Percentiles rank a stretch among this genome's conserved stretches.
Evolutionary conservation across 495 filamentous ascomycete genomes (phyloP).

Genomic region (Baudoinia panamericana): DNA sequence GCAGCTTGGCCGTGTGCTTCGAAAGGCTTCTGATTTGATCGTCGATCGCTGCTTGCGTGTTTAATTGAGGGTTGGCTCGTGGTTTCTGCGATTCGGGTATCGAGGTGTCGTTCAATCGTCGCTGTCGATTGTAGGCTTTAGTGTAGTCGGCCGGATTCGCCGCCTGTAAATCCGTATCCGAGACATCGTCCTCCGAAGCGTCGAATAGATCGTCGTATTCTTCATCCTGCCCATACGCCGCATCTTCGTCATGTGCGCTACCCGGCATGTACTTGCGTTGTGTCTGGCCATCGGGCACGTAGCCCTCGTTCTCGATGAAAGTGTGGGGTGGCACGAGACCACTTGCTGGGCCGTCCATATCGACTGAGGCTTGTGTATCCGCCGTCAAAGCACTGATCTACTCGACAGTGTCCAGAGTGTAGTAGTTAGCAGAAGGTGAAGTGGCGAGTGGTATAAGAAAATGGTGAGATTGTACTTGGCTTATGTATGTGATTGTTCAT

Average conservation of each 20-base stretch:
- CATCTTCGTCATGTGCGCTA: slow-evolving; percentile 2
- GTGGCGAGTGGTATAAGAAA: too few species aligned
- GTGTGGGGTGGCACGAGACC: slow-evolving; percentile 10
- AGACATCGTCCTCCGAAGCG: slow-evolving; percentile 40
- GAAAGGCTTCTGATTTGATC: slow-evolving; percentile 76
- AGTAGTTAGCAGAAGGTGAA: too few species aligned
- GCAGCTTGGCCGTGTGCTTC: slow-evolving; percentile 79
- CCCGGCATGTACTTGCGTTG: slow-evolving; percentile 13
- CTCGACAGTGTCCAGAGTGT: too few species aligned
- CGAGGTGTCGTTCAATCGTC: slow-evolving; percentile 44
- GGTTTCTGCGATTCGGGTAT: slow-evolving; percentile 43
- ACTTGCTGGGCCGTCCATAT: slow-evolving; percentile 3
- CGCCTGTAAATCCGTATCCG: slow-evolving; percentile 38
- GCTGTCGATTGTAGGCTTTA: slow-evolving; percentile 84
- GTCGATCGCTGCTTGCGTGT: slow-evolving; percentile 63
- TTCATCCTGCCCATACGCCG: slow-evolving; percentile 40
- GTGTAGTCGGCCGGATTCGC: slow-evolving; percentile 58
- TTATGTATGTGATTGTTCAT: too few species aligned
- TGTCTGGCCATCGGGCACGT: slow-evolving; percentile 10
- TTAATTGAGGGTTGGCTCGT: slow-evolving; percentile 76
- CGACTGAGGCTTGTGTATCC: too few species aligned
- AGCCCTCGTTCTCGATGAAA: slow-evolving; percentile 15
- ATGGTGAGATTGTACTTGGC: too few species aligned
- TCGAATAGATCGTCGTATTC: slow-evolving; percentile 47
- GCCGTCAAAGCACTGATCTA: too few species aligned